Conservation (phyloP, 2,329 filamentous ascomycete genomes). For the Pestalotiopsis sp. region DNA sequence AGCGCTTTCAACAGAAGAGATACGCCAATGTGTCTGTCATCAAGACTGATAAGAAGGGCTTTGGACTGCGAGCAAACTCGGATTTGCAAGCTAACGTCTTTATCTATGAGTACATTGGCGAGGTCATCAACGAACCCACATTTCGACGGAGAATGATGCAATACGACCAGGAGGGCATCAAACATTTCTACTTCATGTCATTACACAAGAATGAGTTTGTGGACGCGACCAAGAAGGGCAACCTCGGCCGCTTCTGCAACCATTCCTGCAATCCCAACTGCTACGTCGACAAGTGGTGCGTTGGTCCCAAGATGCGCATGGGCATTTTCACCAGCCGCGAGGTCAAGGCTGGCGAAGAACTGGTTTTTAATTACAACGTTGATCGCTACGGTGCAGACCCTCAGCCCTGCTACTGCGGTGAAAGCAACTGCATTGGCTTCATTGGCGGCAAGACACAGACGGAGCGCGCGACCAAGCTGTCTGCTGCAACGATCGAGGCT, state of each 20-base stretch:
- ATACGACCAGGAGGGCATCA: slow-evolving; percentile 95
- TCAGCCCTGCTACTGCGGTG: slow-evolving; percentile 94
- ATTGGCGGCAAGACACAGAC: slow-evolving; percentile 98
- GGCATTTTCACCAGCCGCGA: slow-evolving; percentile 91
- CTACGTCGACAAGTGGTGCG: slow-evolving; percentile 99
- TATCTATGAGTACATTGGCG: slow-evolving; percentile 97
- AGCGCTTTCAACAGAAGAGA: slow-evolving; percentile 87
- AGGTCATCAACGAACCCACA: slow-evolving; percentile 90
- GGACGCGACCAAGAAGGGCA: slow-evolving; percentile 95
- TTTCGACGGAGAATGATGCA: slow-evolving; percentile 89
- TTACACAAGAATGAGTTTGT: slow-evolving; percentile 95
- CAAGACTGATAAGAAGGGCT: slow-evolving; percentile 97
- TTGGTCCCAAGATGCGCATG: slow-evolving; percentile 96
- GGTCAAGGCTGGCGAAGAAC: slow-evolving; percentile 85
- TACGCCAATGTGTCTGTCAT: slow-evolving; percentile 93
- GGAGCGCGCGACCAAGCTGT: slow-evolving; percentile 88
- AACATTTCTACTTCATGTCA: slow-evolving; percentile 99
- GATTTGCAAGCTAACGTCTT: slow-evolving; percentile 83
- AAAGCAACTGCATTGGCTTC: slow-evolving; percentile 91
- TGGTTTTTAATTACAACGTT: slow-evolving; percentile 99
- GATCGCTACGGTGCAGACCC: slow-evolving; percentile 96
- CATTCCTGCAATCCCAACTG: slow-evolving; percentile 99
- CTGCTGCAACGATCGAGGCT: slow-evolving; percentile 86
- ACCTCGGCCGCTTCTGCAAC: slow-evolving; percentile 96
- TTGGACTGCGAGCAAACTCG: slow-evolving; percentile 79